These are phyloP conservation scores for Talaromyces piceae DNA, from an alignment of 2,329 filamentous ascomycete species.

Conservation along the genomic window DNA sequence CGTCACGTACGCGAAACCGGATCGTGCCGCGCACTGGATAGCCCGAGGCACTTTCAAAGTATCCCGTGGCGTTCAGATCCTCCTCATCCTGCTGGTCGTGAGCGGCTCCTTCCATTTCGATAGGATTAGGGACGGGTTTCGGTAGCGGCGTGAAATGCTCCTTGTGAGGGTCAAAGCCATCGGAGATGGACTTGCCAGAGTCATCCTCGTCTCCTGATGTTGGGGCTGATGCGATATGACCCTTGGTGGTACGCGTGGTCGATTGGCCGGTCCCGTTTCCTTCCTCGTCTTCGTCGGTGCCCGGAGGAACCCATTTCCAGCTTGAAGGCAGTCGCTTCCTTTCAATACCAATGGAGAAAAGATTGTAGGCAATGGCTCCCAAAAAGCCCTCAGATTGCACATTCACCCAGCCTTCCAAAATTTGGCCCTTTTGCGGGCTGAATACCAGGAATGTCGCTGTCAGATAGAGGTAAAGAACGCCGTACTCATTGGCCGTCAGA, in stretches of 20 bases:
- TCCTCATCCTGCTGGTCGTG: conserved; percentile 42
- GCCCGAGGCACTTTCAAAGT: conserved; percentile 68
- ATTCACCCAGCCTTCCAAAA: conserved; percentile 74
- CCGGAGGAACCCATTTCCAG: conserved; percentile 72
- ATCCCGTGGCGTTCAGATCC: conserved; percentile 52
- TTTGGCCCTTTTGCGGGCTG: conserved; percentile 63
- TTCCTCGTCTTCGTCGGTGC: conserved; percentile 24
- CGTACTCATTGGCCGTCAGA: conserved; percentile 66
- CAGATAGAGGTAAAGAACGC: conserved; percentile 78
- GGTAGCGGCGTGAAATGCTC: conserved; percentile 34
- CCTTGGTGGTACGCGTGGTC: conserved; percentile 17
- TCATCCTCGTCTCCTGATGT: conserved; percentile 17
- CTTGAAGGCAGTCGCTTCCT: conserved; percentile 63
- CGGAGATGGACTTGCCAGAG: conserved; percentile 16
- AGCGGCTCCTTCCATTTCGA: conserved; percentile 10
- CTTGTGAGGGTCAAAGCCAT: conserved; percentile 31
- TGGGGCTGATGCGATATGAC: conserved; percentile 1
- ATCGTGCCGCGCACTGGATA: conserved; percentile 63
- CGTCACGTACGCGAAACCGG: conserved; percentile 73
- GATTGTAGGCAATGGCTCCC: conserved; percentile 79
- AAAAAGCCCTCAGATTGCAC: conserved; percentile 84
- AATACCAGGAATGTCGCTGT: conserved; percentile 83
- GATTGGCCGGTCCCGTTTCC: conserved; percentile 10
- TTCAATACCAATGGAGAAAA: conserved; percentile 86
- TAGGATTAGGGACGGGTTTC: conserved; percentile 24